Base-by-base conservation (phyloP, 139 green algal species). In the Volvox africanus region DNA sequence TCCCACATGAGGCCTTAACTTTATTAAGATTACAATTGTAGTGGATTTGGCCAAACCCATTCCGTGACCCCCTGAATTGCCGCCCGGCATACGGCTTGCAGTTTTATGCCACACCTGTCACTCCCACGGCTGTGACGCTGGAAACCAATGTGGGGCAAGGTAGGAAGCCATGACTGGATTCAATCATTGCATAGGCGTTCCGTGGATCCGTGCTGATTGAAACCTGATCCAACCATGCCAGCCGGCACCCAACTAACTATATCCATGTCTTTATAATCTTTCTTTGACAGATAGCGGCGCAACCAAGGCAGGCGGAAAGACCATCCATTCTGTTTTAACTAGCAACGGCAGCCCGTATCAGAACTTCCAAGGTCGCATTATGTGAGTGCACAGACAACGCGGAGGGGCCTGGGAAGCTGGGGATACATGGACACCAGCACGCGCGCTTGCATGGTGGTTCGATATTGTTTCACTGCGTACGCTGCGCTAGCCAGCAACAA, bases 321-420 rank as follows among this genome's bases (percentile, higher is more conserved):
- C 88, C 0, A 89, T 94, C 50, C 98, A 99, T 88, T 95, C 96
- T 0, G 85, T 99, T 0, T 89, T 95, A 37, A 99, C 98, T 1
- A 95, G 89, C 84, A 98, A 98, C 78, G 97, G 98, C 61, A 96
- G 88, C 44, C 94, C 96, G 1, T 99, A 99, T 86, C 94, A 98
- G 21, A 99, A 99, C 91, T 98, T 97, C 89, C 97, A 99, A 82
- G 96, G 92, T 0, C 94, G 97, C 44, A 97, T 99, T 80, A 98
- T 99, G 97, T 97, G 78, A 92, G 95, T 93, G 11, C 36, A 32
- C 76, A 55, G 32, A 19, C 30, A 82, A 35, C 65, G 6, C 24
- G 65, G 65, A 24, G 21, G 65, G 44, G 44, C 44, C 65, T 24
- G 65, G 65, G 65, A 73, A 73, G 65, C 21, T 73, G 65, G 21